Conservation (phyloP, 805 yeast genomes). For the Clavispora carvajalis region DNA sequence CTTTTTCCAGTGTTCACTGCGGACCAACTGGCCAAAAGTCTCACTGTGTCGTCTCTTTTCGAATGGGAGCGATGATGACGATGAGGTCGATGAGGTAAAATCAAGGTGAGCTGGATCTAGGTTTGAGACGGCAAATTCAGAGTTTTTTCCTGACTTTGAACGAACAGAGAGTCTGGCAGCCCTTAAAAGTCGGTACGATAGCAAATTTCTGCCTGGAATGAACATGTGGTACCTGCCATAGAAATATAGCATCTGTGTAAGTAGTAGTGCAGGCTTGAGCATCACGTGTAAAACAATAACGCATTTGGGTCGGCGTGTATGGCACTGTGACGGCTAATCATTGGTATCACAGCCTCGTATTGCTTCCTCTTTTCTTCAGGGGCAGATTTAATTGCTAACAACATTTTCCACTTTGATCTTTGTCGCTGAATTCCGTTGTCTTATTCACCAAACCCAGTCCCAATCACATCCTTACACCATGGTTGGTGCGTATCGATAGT, state of each 20-base stretch:
- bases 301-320: too few species aligned
- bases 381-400: too few species aligned
- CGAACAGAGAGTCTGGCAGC: not conserved
- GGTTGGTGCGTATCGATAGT: not conserved
- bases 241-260: not conserved
- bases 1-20: conserved; percentile 13
- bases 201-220: not conserved
- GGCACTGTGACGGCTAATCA: too few species aligned
- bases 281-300: too few species aligned
- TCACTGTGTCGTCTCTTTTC: conserved; percentile 16
- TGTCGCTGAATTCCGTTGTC: too few species aligned
- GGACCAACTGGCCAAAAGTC: conserved; percentile 22
- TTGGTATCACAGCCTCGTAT: too few species aligned
- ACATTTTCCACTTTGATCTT: too few species aligned
- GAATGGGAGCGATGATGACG: conserved; percentile 1
- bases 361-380: too few species aligned
- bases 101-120: not conserved
- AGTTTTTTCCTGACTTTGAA: not conserved
- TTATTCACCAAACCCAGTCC: not conserved
- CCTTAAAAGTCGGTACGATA: not conserved
- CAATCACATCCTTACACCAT: conserved; percentile 2
- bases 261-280: not conserved
- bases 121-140: not conserved
- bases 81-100: not conserved
- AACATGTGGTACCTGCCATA: not conserved